Base-by-base conservation (phyloP, 2,329 filamentous ascomycete species). In the Calonectria multiphialidica region DNA sequence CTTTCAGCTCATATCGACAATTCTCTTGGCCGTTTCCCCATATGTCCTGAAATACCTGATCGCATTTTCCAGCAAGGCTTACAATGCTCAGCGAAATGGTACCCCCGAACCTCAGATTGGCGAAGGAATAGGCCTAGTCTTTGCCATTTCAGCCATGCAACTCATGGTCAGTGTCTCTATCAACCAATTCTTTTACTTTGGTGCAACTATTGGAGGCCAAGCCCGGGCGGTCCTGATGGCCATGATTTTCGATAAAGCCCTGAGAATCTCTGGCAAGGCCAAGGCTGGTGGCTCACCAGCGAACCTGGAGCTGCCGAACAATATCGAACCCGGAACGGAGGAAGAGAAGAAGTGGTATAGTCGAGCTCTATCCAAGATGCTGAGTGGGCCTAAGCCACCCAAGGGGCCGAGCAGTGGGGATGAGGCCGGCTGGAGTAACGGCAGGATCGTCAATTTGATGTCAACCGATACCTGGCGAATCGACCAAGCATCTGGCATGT, bases 391-490 rank as follows among this genome's bases (percentile, higher is more conserved):
- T 2, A 57, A 57, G 18, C 30, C 42, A 5, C 28, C 55, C 2
- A 62, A 44, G 44, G 21, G 23, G 9, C 15, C 23, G 2, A 18
- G 40, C 2, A 18, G 23, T 23, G 33, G 28, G 10, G 50, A 59
- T 10, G 28, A 35, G 13, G 25, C 42, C 7, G 53, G 66, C 25
- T 68, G 66, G 53, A 42, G 33, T 44, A 68, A 68, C 37, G 66
- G 66, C 2, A 35, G 44, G 13, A 68, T 68, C n/a, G 55, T 68
- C 55, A 71, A 71, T 53, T 30, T 67, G 13, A 71, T 71, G 68
- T 62, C 62, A 2, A 57, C 55, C 1, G 68, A 71, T 23, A 71
- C 68, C 13, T 59, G 49, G 49, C 68, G 68, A 21, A 71, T 71
- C 25, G 53, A 71, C 55, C 53, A 71, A 13, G 68, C 62, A 9